Percentiles rank a stretch among this genome's conserved stretches.
These are phyloP conservation scores for Chaetomium strumarium DNA, from an alignment of 2,329 filamentous ascomycete genomes.

Conservation along the genomic window DNA sequence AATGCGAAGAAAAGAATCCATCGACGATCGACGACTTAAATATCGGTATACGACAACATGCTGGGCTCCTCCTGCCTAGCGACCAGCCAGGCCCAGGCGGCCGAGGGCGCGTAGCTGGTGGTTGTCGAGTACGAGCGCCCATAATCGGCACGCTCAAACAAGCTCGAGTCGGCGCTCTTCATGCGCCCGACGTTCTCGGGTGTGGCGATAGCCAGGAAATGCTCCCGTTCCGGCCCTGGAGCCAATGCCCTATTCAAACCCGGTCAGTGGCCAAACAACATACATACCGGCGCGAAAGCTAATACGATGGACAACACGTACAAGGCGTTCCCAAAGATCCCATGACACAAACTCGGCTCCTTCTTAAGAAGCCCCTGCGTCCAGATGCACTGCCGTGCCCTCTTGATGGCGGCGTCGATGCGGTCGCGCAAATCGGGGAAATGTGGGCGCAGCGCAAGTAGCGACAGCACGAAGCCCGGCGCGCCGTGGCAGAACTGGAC, in stretches of 20 bases:
- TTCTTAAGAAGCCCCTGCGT: constrained; percentile 52
- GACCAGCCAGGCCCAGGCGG: constrained; percentile 27
- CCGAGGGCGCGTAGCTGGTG: constrained; percentile 25
- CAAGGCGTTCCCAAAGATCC: constrained; percentile 53
- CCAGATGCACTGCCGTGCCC: constrained; percentile 45
- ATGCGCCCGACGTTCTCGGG: constrained; percentile 45
- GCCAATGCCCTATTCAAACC: constrained; percentile 8
- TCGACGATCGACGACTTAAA: constrained; percentile 12
- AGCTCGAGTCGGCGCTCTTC: constrained; percentile 18
- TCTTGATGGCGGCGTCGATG: constrained; percentile 44
- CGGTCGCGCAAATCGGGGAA: constrained; percentile 45
- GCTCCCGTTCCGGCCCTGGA: constrained; percentile 32
- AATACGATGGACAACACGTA: constrained; percentile 24
- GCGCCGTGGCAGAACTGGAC: constrained; percentile 59
- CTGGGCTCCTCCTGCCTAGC: constrained; percentile 16
- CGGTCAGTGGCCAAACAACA: not conserved
- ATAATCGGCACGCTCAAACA: constrained; percentile 28
- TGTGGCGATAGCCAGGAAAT: constrained; percentile 51
- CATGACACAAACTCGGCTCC: constrained; percentile 54
- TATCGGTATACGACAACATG: constrained; percentile 26
- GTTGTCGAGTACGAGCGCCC: constrained; percentile 24
- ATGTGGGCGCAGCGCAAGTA: constrained; percentile 43
- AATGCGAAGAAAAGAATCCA: too few species aligned
- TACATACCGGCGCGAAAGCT: too few species aligned
- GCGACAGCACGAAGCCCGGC: constrained; percentile 50